A percentile compares a stretch with the other conserved stretches of the same genome.
phyloP scores from a whole-genome alignment of 2,329 filamentous ascomycete genomes.

The Beauveria sp. region DNA sequence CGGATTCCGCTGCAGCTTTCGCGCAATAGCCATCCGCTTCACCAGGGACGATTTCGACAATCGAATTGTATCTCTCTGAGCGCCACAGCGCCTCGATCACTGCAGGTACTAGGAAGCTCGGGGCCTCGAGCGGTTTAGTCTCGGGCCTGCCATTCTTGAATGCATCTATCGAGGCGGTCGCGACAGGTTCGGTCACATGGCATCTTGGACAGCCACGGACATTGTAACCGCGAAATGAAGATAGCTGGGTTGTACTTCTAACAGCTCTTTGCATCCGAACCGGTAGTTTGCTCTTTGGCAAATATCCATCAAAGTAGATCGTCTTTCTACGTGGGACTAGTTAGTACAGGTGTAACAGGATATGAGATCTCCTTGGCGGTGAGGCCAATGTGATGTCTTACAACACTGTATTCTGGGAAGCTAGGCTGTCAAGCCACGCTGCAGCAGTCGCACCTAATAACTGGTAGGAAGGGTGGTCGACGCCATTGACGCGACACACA shows the following conservation, averaged over 20 bases:
- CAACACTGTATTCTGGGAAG: constrained; percentile 51
- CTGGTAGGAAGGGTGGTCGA: constrained; percentile 53
- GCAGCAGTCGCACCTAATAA: constrained; percentile 53
- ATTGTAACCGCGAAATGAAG: constrained; percentile 33
- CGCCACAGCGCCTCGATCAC: constrained; percentile 61
- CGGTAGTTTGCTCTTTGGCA: constrained; percentile 59
- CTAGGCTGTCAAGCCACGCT: constrained; percentile 55
- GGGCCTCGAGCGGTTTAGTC: constrained; percentile 34
- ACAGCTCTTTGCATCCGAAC: constrained; percentile 56
- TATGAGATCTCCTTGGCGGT: background rate
- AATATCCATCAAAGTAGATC: constrained; percentile 80
- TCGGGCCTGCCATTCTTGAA: constrained; percentile 19
- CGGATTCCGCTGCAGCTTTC: constrained; percentile 44
- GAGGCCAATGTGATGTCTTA: constrained; percentile 29
- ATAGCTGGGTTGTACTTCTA: constrained; percentile 48
- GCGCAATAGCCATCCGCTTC: constrained; percentile 85
- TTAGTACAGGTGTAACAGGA: constrained; percentile 14
- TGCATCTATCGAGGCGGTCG: constrained; percentile 14
- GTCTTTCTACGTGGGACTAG: constrained; percentile 39
- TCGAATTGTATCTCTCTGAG: constrained; percentile 32
- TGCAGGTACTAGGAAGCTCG: constrained; percentile 70
- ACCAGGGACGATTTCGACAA: constrained; percentile 60
- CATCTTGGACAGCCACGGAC: constrained; percentile 19
- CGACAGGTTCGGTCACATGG: constrained; percentile 14
- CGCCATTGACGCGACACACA: constrained; percentile 41